Base-by-base conservation (phyloP, 345 rosid species). In the Eucalyptus globulus region DNA sequence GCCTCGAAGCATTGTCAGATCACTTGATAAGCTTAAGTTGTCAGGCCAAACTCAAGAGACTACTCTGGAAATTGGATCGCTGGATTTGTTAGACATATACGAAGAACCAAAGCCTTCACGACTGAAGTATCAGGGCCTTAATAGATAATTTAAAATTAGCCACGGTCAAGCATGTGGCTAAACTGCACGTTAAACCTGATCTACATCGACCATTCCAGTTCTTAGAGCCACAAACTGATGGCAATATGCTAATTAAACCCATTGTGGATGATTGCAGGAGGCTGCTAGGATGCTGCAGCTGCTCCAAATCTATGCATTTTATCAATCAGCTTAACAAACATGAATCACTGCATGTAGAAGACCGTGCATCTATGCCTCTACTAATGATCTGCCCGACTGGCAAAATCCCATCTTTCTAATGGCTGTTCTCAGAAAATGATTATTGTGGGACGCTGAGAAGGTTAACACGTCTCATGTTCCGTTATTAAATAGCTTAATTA, bases 401-500 rank as follows among this genome's bases (percentile, higher is more conserved):
- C 86, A 91, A 92, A 90, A 90, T 93, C 69, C 91, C 91, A 90
- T 86, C 90, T 91, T 72, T 97, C 87, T n/a, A 91, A 93, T 90
- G 34, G 27, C 60, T 95, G 34, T 93, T 97, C 87, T 91, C 88
- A 54, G 90, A 93, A 24, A 95, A 95, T 93, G 95, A 93, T 89
- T 89, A 94, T 91, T 94, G 93, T 90, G 94, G 92, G 95, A 97
- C 89, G 89, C 95, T 34, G 89, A 92, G 81, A 97, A 96, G 98
- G 99, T 97, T 56, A 81, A 92, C 53, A 37, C n/a, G 24, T n/a
- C 43, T 87, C 76, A 37, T 86, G 58, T 19, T 51, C 83, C 43
- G 11, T 43, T 54, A 37, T 72, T 72, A 37, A 37, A 49, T 87
- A 47, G 17, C 49, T 56, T 44, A 40, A 62, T 34, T 37, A 17